Evolutionary conservation across 163 green algal genomes (phyloP), one percentile per base, ranked within the genome.

Genomic region (Volvox carteri): DNA sequence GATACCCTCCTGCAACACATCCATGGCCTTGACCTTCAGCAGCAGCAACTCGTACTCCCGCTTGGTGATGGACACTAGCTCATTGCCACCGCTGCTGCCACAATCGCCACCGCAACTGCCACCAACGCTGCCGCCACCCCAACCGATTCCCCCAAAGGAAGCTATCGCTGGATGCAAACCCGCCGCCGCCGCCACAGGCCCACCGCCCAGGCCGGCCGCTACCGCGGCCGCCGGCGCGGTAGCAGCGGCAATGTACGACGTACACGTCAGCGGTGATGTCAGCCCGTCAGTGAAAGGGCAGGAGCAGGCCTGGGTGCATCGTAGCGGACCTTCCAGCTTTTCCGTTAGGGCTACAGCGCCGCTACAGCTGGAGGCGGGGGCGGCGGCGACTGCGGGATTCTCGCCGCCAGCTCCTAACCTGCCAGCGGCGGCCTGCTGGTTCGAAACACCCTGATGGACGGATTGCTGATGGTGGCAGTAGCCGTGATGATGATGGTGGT

Each of bases 1-100:
- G 86, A 97, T 97, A 28, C 95, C 95, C 87, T 97, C 94, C 75
- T 95, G 91, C 72, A 91, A 52, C n/a, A 88, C 87, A 39, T 91
- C 79, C 87, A 91, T 78, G 33, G 77, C 78, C 77, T 80, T 91
- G 25, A 76, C 70, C 77, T 84, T 86, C 21, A 92, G 84, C 56
- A 92, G 84, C 67, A 92, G 77, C 84, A 92, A 56, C 25, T 90
- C 89, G 58, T 90, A 92, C 77, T 90, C 89, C 35, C 68, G 68
- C 28, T 81, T 77, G 16, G 65, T 81, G 65, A 92, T 92, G 21
- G 76, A 85, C 23, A 89, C 84, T 2, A 35, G 25, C 42, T 60
- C 41, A 79, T 19, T 35, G 72, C 72, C 72, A 4, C 73, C 18
- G 48, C 75, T 30, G 77, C 77, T 48, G 46, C 41, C 19, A 37